Evolutionary conservation across 441 rosid species (phyloP), one percentile per base, ranked within the genome.

Genomic region (Arabidopsis hybrid): DNA sequence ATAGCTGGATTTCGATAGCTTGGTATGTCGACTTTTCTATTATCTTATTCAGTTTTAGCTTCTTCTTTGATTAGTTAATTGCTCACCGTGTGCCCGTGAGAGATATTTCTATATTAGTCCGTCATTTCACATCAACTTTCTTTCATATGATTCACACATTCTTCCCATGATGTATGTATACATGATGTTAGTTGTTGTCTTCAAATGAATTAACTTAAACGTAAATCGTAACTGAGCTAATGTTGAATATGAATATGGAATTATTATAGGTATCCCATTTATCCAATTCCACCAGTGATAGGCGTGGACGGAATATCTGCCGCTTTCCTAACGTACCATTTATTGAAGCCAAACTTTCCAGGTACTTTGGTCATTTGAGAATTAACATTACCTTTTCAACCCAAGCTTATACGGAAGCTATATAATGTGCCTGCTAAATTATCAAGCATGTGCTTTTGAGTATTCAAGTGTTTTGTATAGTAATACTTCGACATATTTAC

Each of bases 241-340:
- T 39, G 62, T 11, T 63, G 9, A 62, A 55, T 59, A 58, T 29
- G 45, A 50, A 46, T 6, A 50, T 66, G 45, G 45, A 50, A 56
- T 6, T 61, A 9, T 32, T 43, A 47, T 47, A 87, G 91, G 87
- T 85, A 85, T 65, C 88, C 91, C n/a, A 67, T 85, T 65, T 79
- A 83, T 63, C 79, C 67, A 60, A 78, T 87, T 67, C 88, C 91
- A 18, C 6, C 58, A 13, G 62, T 72, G 67, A 69, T 21, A 21
- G 26, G 8, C 43, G 4, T 31, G 32, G 4, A 31, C 32, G 32
- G 32, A 4, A 31, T 31, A 31, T 68, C 79, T 52, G 85, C 90
- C 7, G 53, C 78, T 34, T 87, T 85, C 74, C 59, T 85, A 11
- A 83, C 91, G 29, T 87, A 78, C 65, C 91, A 87, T 76, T 56